phyloP scores from a whole-genome alignment of 2,329 filamentous ascomycete species.

The Cercospora janseana region DNA sequence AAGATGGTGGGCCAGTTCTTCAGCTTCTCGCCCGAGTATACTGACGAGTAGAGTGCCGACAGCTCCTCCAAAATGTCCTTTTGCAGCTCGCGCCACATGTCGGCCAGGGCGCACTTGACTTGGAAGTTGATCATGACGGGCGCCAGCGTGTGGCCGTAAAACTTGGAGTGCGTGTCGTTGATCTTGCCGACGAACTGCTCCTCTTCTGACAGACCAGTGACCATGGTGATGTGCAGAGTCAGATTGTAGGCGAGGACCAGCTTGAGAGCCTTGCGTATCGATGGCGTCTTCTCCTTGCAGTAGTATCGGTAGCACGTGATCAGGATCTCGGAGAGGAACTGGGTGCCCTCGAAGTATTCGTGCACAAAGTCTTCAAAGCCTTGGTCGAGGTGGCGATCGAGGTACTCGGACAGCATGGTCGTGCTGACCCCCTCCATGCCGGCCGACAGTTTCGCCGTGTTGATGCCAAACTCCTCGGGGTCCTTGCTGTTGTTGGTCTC shows the following conservation, averaged over 20 bases:
- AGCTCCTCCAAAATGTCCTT: constrained; percentile 95
- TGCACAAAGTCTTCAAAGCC: constrained; percentile 92
- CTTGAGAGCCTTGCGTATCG: constrained; percentile 93
- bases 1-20: constrained; percentile 99
- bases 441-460: constrained; percentile 84
- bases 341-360: constrained; percentile 92
- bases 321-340: constrained; percentile 91
- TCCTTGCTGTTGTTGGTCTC: constrained; percentile 67
- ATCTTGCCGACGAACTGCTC: constrained; percentile 77
- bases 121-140: constrained; percentile 99
- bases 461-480: constrained; percentile 77
- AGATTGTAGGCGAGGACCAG: constrained; percentile 94
- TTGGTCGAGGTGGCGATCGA: constrained; percentile 90
- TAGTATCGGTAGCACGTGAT: constrained; percentile 96
- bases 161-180: constrained; percentile 80
- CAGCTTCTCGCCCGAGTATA: constrained; percentile 93
- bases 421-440: constrained; percentile 83
- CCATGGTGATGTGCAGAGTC: constrained; percentile 89
- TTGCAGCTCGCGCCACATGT: constrained; percentile 97
- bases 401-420: constrained; percentile 80
- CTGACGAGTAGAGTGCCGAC: constrained; percentile 88
- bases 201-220: constrained; percentile 83
- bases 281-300: constrained; percentile 78
- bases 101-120: constrained; percentile 94
- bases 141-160: constrained; percentile 83